Evolutionary conservation across 1,139 yeast genomes (phyloP).

Genomic region (Diutina mesorugosa): DNA sequence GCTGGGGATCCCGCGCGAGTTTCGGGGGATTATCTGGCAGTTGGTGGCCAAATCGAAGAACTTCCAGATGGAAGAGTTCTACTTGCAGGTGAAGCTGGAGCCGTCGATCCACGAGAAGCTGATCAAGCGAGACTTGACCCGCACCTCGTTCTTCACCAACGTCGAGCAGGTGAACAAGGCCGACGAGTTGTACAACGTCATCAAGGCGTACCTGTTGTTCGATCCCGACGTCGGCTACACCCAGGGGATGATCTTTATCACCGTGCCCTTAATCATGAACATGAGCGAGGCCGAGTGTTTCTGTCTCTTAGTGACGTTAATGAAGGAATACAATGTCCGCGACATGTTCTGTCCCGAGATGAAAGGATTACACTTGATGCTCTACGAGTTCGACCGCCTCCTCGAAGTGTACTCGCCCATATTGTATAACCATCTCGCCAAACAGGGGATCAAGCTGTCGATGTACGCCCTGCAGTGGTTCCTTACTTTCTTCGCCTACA

Average conservation of each 20-base stretch:
- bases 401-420: slow-evolving; percentile 59
- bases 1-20: slow-evolving; percentile 70
- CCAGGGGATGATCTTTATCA: slow-evolving; percentile 92
- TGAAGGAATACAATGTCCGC: slow-evolving; percentile 75
- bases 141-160: slow-evolving; percentile 72
- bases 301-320: slow-evolving; percentile 63
- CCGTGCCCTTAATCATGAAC: slow-evolving; percentile 74
- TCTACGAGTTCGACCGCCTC: slow-evolving; percentile 82
- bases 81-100: slow-evolving; percentile 35
- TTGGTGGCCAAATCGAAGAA: slow-evolving; percentile 73
- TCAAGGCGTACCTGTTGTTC: slow-evolving; percentile 73
- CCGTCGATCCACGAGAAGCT: slow-evolving; percentile 61
- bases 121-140: slow-evolving; percentile 67
- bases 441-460: slow-evolving; percentile 78
- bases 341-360: slow-evolving; percentile 74
- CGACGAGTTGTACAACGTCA: slow-evolving; percentile 56
- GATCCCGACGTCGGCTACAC: slow-evolving; percentile 95
- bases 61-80: slow-evolving; percentile 57
- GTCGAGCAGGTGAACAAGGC: slow-evolving; percentile 37
- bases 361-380: slow-evolving; percentile 79
- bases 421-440: slow-evolving; percentile 60
- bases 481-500: slow-evolving; percentile 84
- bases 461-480: slow-evolving; percentile 98
- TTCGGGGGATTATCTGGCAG: slow-evolving; percentile 91
- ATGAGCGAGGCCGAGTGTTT: slow-evolving; percentile 80